phyloP scores from a whole-genome alignment of 768 basidiomycete species.

The Boletus reticulatus region DNA sequence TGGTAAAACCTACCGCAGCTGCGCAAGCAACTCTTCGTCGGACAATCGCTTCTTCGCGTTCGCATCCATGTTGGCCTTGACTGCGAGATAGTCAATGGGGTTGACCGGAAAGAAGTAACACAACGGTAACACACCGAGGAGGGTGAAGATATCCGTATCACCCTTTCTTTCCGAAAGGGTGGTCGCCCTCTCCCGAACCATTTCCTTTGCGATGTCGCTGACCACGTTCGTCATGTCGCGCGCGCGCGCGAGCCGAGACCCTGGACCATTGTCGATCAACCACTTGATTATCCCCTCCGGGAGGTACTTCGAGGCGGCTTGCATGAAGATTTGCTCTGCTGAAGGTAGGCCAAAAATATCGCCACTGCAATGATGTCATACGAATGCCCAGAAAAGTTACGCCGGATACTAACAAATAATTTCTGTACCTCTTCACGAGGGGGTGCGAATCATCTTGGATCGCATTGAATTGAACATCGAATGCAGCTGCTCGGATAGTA shows the following conservation, averaged over 20 bases:
- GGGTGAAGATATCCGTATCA: not conserved
- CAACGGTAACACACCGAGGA: no score
- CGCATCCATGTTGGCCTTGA: constrained; percentile 23
- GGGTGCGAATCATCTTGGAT: constrained; percentile 2
- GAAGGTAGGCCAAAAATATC: constrained; percentile 12
- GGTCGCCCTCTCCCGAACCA: constrained; percentile 7
- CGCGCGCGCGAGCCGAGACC: not conserved
- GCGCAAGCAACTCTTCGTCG: constrained; percentile 9
- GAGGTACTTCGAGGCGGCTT: constrained; percentile 2
- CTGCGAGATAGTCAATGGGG: not conserved
- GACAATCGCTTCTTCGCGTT: constrained; percentile 15
- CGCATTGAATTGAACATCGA: constrained; percentile 33
- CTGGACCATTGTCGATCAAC: not conserved
- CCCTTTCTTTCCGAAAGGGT: constrained; percentile 6
- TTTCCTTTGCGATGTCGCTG: not conserved
- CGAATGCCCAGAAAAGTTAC: no score
- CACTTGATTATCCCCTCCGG: not conserved
- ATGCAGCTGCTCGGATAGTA: constrained; percentile 33
- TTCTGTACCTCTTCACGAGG: constrained; percentile 2
- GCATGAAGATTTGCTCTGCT: constrained; percentile 5
- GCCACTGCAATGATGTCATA: not conserved
- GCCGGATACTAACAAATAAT: constrained; percentile 3
- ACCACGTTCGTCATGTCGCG: not conserved
- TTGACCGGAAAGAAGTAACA: no score
- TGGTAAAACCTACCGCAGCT: constrained; percentile 12